Evolutionary conservation across 2,329 filamentous ascomycete species (phyloP).

Genomic region (Aspergillus sp.): DNA sequence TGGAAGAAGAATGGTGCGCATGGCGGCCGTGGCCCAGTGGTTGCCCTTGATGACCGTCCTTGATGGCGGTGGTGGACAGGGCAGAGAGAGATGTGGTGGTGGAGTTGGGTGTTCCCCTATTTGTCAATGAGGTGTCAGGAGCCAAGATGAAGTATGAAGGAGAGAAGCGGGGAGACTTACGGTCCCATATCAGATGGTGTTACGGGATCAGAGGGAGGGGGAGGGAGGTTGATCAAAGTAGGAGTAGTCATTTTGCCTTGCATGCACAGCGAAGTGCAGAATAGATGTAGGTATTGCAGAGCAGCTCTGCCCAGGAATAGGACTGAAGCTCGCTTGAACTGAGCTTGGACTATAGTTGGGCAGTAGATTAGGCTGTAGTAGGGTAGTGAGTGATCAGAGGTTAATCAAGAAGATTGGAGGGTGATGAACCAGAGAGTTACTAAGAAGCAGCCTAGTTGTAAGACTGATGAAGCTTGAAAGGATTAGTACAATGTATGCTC

Average conservation of each 20-base stretch:
- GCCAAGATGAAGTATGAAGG: constrained; percentile 14
- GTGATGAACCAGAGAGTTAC: neutral
- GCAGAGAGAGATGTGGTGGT: constrained; percentile 89
- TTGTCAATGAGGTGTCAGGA: constrained; percentile 19
- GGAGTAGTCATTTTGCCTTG: constrained; percentile 52
- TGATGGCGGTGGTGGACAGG: constrained; percentile 91
- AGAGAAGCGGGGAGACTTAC: constrained; percentile 58
- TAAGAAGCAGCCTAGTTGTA: neutral
- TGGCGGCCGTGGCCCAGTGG: constrained; percentile 64
- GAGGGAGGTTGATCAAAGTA: constrained; percentile 82
- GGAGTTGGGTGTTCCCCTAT: constrained; percentile 88
- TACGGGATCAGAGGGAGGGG: constrained; percentile 78
- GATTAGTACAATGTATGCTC: neutral
- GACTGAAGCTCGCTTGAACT: neutral
- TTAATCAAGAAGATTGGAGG: neutral
- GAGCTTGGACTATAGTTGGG: constrained; percentile 10
- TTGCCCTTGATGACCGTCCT: constrained; percentile 90
- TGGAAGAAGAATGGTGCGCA: constrained; percentile 60
- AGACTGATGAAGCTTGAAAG: neutral
- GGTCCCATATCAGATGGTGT: constrained; percentile 85
- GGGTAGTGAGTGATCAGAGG: neutral
- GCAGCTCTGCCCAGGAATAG: neutral
- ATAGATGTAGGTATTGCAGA: neutral
- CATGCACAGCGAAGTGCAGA: neutral
- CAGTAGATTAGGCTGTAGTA: constrained; percentile 11